Evolutionary conservation across 805 yeast species (phyloP), one percentile per base, ranked within the genome.

Genomic region (Schwanniomyces sp.): DNA sequence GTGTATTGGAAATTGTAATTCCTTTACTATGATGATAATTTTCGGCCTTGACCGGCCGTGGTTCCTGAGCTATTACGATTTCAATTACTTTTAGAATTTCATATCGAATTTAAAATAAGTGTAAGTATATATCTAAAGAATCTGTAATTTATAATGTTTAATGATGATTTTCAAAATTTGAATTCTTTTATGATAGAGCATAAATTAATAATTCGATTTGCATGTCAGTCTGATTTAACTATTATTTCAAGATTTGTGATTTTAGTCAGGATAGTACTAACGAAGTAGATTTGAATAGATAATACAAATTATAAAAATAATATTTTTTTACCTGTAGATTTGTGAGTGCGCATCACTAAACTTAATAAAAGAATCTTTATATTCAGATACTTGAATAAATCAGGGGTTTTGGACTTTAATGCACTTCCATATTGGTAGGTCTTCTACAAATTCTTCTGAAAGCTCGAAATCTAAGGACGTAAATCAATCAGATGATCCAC

Each of bases 21-120:
- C 63, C 68, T 64, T 51, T 57, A 65, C 71, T 50, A 59, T 73
- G 78, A 73, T 73, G 78, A 73, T 55, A 63, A 61, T 44, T 53
- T n/a, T 55, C 58, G 76, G 76, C 76, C 77, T 72, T 72, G 77
- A 72, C 77, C 77, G 78, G 77, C 77, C 77, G 75, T 72, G 77
- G 78, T 66, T 58, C 72, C 76, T 70, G 76, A 72, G 54, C 53
- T 46, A 45, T 38, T 40, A 17, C 29, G 16, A 29, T 42, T 42
- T 42, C 37, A 40, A 46, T 40, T 48, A 36, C 36, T 32, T 38
- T 48, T 40, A 40, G 42, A 44, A 36, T 40, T 34, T 34, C 34
- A 17, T 40, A 29, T 43, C 34, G 38, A 41, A 41, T 36, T 21
- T 21, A 21, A 21, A 21, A 21, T 21, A 21, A 21, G 24, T 21